phyloP scores from a whole-genome alignment of 2,329 filamentous ascomycete species.

The Colletotrichum zoysiae region DNA sequence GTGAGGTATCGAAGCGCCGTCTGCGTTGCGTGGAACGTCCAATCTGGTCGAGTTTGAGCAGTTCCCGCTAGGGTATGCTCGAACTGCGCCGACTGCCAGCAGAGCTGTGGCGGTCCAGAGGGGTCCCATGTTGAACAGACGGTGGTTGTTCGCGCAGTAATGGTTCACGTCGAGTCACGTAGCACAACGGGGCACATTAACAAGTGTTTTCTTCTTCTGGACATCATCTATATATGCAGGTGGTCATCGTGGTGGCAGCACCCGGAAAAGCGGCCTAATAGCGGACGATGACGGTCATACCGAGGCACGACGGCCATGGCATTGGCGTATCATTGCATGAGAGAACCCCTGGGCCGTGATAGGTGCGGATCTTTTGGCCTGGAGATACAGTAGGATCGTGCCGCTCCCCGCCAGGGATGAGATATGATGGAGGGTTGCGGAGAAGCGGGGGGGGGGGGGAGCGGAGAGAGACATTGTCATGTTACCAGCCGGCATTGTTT shows the following conservation, averaged over 20 bases:
- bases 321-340: neutral
- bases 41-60: neutral
- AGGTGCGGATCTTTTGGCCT: slow-evolving; percentile 5
- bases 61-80: slow-evolving; percentile 1
- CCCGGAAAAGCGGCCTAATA: too few species aligned
- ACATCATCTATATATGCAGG: neutral
- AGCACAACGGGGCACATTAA: neutral
- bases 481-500: neutral
- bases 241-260: too few species aligned
- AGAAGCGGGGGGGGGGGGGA: slow-evolving; percentile 14
- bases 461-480: neutral
- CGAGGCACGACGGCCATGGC: neutral
- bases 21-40: neutral
- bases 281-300: neutral
- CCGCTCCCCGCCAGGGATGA: neutral
- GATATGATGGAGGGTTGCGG: neutral
- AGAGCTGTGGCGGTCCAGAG: slow-evolving; percentile 18
- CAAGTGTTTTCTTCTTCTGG: too few species aligned
- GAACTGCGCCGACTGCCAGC: slow-evolving; percentile 3
- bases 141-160: too few species aligned
- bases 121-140: slow-evolving; percentile 1
- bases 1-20: slow-evolving; percentile 40
- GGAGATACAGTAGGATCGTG: neutral
- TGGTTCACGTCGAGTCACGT: neutral
- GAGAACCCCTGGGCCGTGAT: neutral